Base-by-base conservation (phyloP, 2,329 filamentous ascomycete species). In the Knufia petricola region DNA sequence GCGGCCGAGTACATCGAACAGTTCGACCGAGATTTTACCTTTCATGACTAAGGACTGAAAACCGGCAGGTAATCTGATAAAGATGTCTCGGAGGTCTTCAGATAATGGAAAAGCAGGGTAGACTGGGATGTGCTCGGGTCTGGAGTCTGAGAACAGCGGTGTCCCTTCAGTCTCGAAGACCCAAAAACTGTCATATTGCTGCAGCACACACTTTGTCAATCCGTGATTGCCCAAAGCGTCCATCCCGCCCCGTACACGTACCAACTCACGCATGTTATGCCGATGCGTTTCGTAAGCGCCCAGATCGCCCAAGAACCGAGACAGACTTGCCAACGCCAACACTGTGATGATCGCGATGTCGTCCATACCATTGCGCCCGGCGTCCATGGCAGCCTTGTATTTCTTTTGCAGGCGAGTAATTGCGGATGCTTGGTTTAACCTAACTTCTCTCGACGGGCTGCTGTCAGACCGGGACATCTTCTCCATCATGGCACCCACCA, bases 31-130 rank as follows among this genome's bases (percentile, higher is more conserved):
- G 12, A 47, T 39, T 30, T 28, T 47, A 9, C 44, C 44, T 19
- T 38, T 47, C 12, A 47, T 4, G 21, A 47, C 19, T 3, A 47
- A 32, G 10, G 44, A 39, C 24, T 47, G 44, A 19, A 47, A 47
- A 6, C 44, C 44, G 34, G 20, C n/a, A 26, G 44, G 44, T 13
- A 47, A 21, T 39, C 39, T 47, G 12, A 47, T 15, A 23, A 38
- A 47, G 4, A 39, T 24, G 4, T 47, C 44, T 39, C 44, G 32
- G 12, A 47, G 23, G n/a, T 47, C 32, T 28, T 17, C 30, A 23
- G 44, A 47, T 24, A 47, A 23, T 28, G 44, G 44, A 30, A 47
- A 47, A 23, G 44, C 44, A 19, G 44, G 44, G 20, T 47, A 47
- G 7, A 47, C 32, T 2, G 23, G 21, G 9, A 13, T 12, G n/a